Percentiles rank a stretch among this genome's conserved stretches.
Evolutionary conservation across 2,329 filamentous ascomycete species (phyloP).

Genomic region (Thelonectria blattea): DNA sequence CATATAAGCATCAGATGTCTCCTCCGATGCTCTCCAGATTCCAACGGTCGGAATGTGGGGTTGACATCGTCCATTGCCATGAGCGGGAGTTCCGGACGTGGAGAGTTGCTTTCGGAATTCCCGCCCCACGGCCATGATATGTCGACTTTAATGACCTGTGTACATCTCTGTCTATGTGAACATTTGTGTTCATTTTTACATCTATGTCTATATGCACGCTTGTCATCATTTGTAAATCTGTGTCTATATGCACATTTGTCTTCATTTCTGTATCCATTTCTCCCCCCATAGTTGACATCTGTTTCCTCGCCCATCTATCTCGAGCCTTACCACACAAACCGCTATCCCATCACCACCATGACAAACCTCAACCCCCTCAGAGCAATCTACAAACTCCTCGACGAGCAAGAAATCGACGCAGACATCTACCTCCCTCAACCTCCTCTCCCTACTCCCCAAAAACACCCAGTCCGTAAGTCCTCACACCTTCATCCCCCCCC

Average conservation of each 20-base stretch:
- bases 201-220: neutral
- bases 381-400: constrained; percentile 40
- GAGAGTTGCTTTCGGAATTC: constrained; percentile 7
- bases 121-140: constrained; percentile 7
- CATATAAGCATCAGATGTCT: neutral
- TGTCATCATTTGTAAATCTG: neutral
- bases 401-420: constrained; percentile 38
- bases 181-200: neutral
- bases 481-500: neutral
- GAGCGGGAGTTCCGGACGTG: constrained; percentile 3
- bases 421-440: constrained; percentile 37
- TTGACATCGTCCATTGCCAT: neutral
- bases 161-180: neutral
- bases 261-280: neutral
- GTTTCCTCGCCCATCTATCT: no score
- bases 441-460: no score
- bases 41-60: constrained; percentile 15
- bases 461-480: constrained; percentile 14
- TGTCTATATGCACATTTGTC: no score
- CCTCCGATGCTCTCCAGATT: neutral
- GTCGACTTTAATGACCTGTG: neutral
- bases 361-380: constrained; percentile 23
- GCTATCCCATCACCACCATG: constrained; percentile 22
- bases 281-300: no score
- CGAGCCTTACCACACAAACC: no score